Evolutionary conservation across 345 rosid genomes (phyloP).

Genomic region (Moricandia arvensis): DNA sequence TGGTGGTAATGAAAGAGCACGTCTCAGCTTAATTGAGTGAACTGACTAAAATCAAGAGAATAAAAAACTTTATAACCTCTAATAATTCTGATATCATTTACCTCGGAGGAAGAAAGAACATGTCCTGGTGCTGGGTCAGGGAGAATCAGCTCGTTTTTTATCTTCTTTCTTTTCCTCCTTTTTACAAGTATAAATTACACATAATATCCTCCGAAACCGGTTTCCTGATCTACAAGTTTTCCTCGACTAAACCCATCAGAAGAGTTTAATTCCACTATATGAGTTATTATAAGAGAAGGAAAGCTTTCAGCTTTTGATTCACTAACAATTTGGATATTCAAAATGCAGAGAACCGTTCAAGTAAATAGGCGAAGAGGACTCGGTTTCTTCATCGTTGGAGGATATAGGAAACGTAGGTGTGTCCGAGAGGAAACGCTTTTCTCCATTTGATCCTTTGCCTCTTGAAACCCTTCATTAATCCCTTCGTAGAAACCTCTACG

Average conservation of each 20-base stretch:
- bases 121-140: constrained; percentile 40
- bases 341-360: constrained; percentile 45
- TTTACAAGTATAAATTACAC: not conserved
- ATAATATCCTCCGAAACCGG: not conserved
- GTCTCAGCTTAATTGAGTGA: constrained; percentile 39
- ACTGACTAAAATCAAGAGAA: not conserved
- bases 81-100: constrained; percentile 19
- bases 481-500: constrained; percentile 34
- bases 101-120: constrained; percentile 49
- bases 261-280: constrained; percentile 41
- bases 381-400: constrained; percentile 27
- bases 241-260: constrained; percentile 1
- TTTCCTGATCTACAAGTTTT: constrained; percentile 18
- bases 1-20: constrained; percentile 57
- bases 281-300: constrained; percentile 22
- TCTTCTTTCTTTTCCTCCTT: constrained; percentile 38
- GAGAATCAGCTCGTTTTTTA: constrained; percentile 23
- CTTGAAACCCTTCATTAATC: constrained; percentile 33
- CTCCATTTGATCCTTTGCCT: constrained; percentile 56
- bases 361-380: constrained; percentile 11
- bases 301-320: constrained; percentile 41
- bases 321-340: constrained; percentile 35
- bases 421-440: constrained; percentile 51
- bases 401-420: constrained; percentile 33
- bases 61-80: not conserved